Conservation (phyloP, 768 basidiomycete genomes). For the Cubamyces lactineus region DNA sequence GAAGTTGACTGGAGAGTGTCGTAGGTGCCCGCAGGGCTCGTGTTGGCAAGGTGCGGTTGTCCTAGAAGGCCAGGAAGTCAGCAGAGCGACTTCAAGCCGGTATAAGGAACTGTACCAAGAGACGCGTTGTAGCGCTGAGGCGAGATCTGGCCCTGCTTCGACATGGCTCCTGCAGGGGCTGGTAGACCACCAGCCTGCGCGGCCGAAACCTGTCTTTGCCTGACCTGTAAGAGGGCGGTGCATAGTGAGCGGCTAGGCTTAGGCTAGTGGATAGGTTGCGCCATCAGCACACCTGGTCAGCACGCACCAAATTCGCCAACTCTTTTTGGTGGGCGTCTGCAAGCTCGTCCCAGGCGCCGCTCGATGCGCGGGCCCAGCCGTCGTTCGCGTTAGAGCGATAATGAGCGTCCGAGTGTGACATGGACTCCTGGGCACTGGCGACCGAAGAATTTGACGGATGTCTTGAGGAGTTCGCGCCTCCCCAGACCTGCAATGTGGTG, state of each 20-base stretch:
- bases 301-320: slow-evolving; percentile 51
- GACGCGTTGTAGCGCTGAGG: slow-evolving; percentile 56
- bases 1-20: slow-evolving; percentile 43
- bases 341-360: slow-evolving; percentile 64
- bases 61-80: slow-evolving; percentile 37
- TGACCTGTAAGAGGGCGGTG: slow-evolving; percentile 13
- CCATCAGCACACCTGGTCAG: neutral
- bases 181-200: slow-evolving; percentile 21
- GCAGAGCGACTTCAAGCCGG: slow-evolving; percentile 23
- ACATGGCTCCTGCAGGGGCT: slow-evolving; percentile 29
- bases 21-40: slow-evolving; percentile 32
- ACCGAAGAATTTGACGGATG: slow-evolving; percentile 67
- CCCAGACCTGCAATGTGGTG: slow-evolving; percentile 57
- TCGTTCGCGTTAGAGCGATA: slow-evolving; percentile 54
- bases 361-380: slow-evolving; percentile 56
- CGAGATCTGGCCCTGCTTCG: slow-evolving; percentile 54
- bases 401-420: slow-evolving; percentile 47
- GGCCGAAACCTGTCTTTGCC: slow-evolving; percentile 22
- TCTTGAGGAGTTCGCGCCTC: slow-evolving; percentile 49
- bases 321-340: slow-evolving; percentile 54
- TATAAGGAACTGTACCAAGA: slow-evolving; percentile 42
- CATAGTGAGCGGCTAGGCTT: neutral
- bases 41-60: slow-evolving; percentile 25
- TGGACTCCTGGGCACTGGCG: slow-evolving; percentile 53
- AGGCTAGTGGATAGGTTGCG: neutral